phyloP scores from a whole-genome alignment of 139 green algal species.

The Gonium pectorale region DNA sequence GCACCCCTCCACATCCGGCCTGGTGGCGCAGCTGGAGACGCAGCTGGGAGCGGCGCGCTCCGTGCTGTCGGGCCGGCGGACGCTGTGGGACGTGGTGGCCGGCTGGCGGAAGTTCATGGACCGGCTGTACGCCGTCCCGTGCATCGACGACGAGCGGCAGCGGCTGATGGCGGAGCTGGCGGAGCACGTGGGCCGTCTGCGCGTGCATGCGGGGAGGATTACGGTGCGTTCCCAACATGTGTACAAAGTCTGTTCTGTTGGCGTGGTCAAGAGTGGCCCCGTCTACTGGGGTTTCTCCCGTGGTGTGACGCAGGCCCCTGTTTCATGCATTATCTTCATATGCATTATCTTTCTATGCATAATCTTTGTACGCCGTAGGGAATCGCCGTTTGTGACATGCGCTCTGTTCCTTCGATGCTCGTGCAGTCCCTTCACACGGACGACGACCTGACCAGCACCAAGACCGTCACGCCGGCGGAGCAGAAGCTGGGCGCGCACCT shows the following conservation, averaged over 20 bases:
- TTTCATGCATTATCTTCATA: too few relatives aligned
- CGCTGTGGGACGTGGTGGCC: constrained; percentile 48
- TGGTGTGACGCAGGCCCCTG: too few relatives aligned
- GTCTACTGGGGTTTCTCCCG: too few relatives aligned
- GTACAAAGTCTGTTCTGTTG: too few relatives aligned
- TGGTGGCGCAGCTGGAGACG: constrained; percentile 16
- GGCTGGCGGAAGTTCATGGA: constrained; percentile 48
- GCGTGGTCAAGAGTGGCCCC: too few relatives aligned
- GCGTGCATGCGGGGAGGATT: constrained; percentile 16
- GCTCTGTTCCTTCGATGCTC: too few relatives aligned
- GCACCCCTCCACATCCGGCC: constrained; percentile 36
- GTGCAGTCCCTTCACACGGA: constrained; percentile 43
- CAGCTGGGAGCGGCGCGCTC: constrained; percentile 13
- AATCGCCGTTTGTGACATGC: not conserved
- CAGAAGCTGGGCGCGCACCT: constrained; percentile 56
- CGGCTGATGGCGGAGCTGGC: constrained; percentile 33
- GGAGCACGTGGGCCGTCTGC: constrained; percentile 28
- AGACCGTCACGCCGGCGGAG: constrained; percentile 50
- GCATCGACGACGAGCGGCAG: constrained; percentile 1
- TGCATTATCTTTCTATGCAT: too few relatives aligned
- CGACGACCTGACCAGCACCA: constrained; percentile 48
- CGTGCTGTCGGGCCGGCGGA: constrained; percentile 36
- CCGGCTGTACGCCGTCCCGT: constrained; percentile 37
- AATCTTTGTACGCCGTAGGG: too few relatives aligned
- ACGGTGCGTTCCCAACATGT: too few relatives aligned